Percentiles rank a stretch among this genome's conserved stretches.
phyloP scores from a whole-genome alignment of 2,329 filamentous ascomycete species.

The Sclerotinia borealis region DNA sequence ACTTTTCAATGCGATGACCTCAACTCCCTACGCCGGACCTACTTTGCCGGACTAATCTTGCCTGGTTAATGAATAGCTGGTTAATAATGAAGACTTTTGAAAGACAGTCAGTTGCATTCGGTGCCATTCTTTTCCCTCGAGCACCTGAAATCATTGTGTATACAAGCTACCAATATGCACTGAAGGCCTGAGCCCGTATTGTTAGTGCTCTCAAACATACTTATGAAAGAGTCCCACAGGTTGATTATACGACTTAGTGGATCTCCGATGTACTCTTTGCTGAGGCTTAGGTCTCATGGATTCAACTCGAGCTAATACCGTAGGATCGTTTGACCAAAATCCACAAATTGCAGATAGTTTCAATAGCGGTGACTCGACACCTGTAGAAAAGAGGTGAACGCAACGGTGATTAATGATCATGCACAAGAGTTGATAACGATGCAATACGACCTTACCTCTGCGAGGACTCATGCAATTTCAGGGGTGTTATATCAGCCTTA shows the following conservation, averaged over 20 bases:
- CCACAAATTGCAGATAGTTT: background rate
- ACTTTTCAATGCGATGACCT: background rate
- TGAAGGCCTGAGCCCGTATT: background rate
- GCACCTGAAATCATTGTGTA: background rate
- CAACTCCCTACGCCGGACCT: background rate
- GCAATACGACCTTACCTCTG: background rate
- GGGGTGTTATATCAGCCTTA: slow-evolving; percentile 10
- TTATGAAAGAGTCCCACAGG: background rate
- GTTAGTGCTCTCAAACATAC: background rate
- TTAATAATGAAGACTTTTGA: background rate
- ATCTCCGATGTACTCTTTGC: background rate
- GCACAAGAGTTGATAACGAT: background rate
- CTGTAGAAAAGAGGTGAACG: background rate
- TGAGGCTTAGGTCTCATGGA: background rate
- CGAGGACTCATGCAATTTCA: slow-evolving; percentile 3
- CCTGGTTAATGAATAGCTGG: background rate
- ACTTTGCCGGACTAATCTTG: background rate
- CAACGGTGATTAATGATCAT: background rate
- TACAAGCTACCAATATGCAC: background rate
- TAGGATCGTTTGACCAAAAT: background rate
- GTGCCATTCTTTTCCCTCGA: background rate
- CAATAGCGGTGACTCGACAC: background rate
- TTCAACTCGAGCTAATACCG: background rate
- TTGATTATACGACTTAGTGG: background rate
- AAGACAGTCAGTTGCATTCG: background rate